Base-by-base conservation (phyloP, 1,284 basidiomycete species). In the Thecaphora thlaspeos region DNA sequence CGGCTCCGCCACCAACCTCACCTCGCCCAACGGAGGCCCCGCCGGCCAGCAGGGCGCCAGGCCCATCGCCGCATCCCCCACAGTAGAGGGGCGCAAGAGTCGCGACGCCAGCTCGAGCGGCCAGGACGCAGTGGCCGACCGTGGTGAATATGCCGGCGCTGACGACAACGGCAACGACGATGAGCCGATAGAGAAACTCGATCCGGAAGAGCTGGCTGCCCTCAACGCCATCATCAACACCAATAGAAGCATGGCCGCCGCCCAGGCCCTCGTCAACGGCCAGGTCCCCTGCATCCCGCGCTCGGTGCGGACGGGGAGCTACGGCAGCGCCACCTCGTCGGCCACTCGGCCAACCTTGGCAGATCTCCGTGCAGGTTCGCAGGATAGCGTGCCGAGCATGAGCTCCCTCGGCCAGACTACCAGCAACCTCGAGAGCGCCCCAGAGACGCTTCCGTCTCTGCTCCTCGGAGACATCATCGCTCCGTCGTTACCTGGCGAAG, bases 181-280 rank as follows among this genome's bases (percentile, higher is more conserved):
- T 18, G 44, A 46, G 14, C 21, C 43, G 19, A 50, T 64, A 9
- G 66, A 68, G 43, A 61, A 51, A 17, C 62, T 77, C 57, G 75
- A 75, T 39, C 65, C 73, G 1, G 73, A 74, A 38, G 75, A 77
- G 42, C 66, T 77, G 14, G 75, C 75, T 7, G 68, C 68, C 21
- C 61, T 77, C 39, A 77, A 77, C 41, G 73, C 75, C 24, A 77
- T 77, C 51, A 77, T 77, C 66, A 77, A 77, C 53, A 77, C 75
- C 9, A 62, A 73, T 26, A 51, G 71, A 41, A 71, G 68, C 42
- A 75, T 75, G 71, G 75, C 68, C 10, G 66, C 71, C 3, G 75
- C 75, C 12, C 65, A 73, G 47, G 75, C 73, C 1, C 62, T 77
- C 3, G 70, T 71, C 44, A 71, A 60, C 32, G 71, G 71, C 5